Percentiles rank a stretch among this genome's conserved stretches.
These are phyloP conservation scores for Breviolum minutum DNA, from an alignment of 73 alveolate genomes.

Conservation along the genomic window DNA sequence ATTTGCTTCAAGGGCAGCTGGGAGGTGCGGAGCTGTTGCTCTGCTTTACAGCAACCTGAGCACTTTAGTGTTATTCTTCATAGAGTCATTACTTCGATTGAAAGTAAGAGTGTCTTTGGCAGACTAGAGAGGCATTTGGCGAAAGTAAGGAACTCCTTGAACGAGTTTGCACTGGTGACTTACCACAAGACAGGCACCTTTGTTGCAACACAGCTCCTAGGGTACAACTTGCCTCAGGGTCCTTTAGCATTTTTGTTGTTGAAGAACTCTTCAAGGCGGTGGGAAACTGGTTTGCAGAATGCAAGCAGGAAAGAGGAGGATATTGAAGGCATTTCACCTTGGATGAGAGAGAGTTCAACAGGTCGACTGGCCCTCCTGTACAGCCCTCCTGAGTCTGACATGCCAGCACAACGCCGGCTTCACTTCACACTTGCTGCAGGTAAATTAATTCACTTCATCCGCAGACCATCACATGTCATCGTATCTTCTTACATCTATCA, in stretches of 20 bases:
- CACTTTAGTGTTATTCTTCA: not conserved
- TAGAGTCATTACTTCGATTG: not conserved
- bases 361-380: slow-evolving; percentile 45
- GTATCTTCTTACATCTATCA: slow-evolving; percentile 9
- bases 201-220: slow-evolving; percentile 69
- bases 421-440: slow-evolving; percentile 33
- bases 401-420: slow-evolving; percentile 22
- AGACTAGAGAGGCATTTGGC: not conserved
- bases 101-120: not conserved
- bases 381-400: slow-evolving; percentile 50
- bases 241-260: slow-evolving; percentile 13
- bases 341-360: slow-evolving; percentile 30
- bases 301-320: not conserved
- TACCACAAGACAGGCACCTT: slow-evolving; percentile 76
- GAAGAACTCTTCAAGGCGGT: not conserved
- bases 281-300: slow-evolving; percentile 11
- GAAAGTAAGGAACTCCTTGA: slow-evolving; percentile 6
- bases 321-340: slow-evolving; percentile 4
- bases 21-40: slow-evolving; percentile 41
- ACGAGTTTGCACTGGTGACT: slow-evolving; percentile 34
- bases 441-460: slow-evolving; percentile 49
- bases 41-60: slow-evolving; percentile 13
- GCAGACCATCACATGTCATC: slow-evolving; percentile 6
- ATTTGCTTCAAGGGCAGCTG: slow-evolving; percentile 42
- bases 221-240: slow-evolving; percentile 27